Evolutionary conservation across 306 rosid species (phyloP).

Genomic region (Arachis stenosperma): DNA sequence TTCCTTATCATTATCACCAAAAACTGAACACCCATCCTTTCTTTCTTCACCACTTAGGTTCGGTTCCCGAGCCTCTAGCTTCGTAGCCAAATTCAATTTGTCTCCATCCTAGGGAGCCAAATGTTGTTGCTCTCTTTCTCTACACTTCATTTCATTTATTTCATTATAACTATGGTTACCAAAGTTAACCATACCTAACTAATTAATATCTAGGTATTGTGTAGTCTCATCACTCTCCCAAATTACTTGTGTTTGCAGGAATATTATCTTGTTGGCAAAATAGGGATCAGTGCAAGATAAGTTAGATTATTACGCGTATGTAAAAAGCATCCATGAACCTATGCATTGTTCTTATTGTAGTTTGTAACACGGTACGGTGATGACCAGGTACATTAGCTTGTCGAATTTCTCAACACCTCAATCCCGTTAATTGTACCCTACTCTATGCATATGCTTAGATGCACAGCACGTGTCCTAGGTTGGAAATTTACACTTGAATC

Average conservation of each 20-base stretch:
- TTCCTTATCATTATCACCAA: neutral
- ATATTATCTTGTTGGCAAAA: neutral
- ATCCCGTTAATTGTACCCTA: neutral
- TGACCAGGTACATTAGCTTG: neutral
- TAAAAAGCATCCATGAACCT: neutral
- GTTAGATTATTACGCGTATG: neutral
- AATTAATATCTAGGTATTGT: conserved; percentile 5
- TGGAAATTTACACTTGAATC: too few species aligned
- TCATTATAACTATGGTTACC: neutral
- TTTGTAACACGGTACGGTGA: too few species aligned
- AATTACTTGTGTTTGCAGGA: conserved; percentile 4
- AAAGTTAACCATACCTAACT: conserved; percentile 20
- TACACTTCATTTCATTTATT: neutral
- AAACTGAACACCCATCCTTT: neutral
- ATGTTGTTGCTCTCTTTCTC: conserved; percentile 37
- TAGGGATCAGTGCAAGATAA: conserved; percentile 12
- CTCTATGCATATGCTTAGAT: neutral
- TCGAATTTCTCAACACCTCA: neutral
- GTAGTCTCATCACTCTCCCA: neutral
- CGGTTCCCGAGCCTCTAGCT: conserved; percentile 29
- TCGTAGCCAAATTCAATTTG: conserved; percentile 43
- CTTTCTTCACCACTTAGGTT: conserved; percentile 22
- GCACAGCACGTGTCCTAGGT: conserved; percentile 9
- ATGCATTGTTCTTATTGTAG: neutral
- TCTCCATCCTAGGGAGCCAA: conserved; percentile 57